Percentiles rank a stretch among this genome's conserved stretches.
Conservation (phyloP, 208 protist genomes). For the Crithidia bombi region DNA sequence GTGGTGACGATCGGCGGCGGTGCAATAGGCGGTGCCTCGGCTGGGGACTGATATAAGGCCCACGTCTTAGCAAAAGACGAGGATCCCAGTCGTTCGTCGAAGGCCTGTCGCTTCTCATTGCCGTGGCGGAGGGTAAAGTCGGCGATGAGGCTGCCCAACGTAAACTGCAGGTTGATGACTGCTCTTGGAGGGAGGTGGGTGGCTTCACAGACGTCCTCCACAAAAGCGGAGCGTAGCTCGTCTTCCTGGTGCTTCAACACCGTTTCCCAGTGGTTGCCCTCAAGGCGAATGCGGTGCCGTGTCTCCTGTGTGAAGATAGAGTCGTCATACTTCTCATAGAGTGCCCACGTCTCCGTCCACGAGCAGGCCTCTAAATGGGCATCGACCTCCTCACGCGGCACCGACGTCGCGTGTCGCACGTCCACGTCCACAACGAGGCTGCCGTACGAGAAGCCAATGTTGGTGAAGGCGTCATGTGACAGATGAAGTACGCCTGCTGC, state of each 20-base stretch:
- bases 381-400: constrained; percentile 15
- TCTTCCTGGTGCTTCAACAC: constrained; percentile 33
- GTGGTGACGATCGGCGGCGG: constrained; percentile 24
- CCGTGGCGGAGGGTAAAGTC: constrained; percentile 40
- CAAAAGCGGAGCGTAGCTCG: constrained; percentile 36
- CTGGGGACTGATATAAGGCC: constrained; percentile 13
- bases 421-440: constrained; percentile 38
- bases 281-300: constrained; percentile 42
- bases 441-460: constrained; percentile 30
- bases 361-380: constrained; percentile 7
- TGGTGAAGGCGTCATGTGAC: neutral
- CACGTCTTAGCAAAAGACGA: constrained; percentile 18
- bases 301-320: constrained; percentile 14
- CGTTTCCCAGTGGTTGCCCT: constrained; percentile 47
- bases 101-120: neutral
- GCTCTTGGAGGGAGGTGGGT: neutral
- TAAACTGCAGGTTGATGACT: constrained; percentile 31
- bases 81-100: constrained; percentile 9
- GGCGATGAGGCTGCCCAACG: constrained; percentile 34
- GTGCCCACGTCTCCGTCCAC: constrained; percentile 35
- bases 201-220: constrained; percentile 36
- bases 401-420: constrained; percentile 17
- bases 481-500: constrained; percentile 9
- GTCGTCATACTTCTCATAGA: constrained; percentile 28
- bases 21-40: neutral